phyloP scores from a whole-genome alignment of 305 asterid genomes.

The Caryopteris hybrid region DNA sequence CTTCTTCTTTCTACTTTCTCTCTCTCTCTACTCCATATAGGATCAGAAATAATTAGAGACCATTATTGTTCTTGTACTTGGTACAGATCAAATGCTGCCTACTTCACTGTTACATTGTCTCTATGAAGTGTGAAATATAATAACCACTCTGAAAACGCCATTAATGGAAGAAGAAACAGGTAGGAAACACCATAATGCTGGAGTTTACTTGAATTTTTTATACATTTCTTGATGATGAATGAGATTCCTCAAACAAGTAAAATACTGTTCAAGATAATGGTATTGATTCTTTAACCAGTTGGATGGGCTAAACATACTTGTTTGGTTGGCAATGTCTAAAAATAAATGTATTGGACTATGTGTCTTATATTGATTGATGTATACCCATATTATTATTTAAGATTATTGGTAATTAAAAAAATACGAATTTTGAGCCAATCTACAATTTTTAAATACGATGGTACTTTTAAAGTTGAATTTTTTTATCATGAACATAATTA shows the following conservation, averaged over 20 bases:
- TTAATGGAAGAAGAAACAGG: constrained; percentile 31
- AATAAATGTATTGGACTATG: no score
- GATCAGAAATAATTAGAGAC: constrained; percentile 23
- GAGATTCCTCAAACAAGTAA: constrained; percentile 16
- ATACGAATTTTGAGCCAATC: no score
- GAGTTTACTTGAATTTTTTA: background rate
- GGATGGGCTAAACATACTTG: no score
- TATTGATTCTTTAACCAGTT: no score
- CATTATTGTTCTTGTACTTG: constrained; percentile 23
- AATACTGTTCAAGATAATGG: background rate
- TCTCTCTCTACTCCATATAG: background rate
- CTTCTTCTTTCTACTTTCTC: constrained; percentile 9
- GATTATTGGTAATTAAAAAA: no score
- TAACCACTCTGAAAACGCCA: background rate
- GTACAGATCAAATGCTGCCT: constrained; percentile 7
- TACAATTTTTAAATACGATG: no score
- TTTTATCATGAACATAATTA: no score
- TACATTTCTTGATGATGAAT: background rate
- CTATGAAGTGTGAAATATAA: constrained; percentile 8
- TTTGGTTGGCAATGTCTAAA: no score
- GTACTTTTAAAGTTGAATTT: no score
- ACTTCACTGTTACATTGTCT: constrained; percentile 27
- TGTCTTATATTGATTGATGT: no score
- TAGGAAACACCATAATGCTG: constrained; percentile 34
- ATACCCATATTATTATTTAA: no score